These are phyloP conservation scores for Starmerella scarabaei DNA, from an alignment of 805 yeast species.

Conservation along the genomic window DNA sequence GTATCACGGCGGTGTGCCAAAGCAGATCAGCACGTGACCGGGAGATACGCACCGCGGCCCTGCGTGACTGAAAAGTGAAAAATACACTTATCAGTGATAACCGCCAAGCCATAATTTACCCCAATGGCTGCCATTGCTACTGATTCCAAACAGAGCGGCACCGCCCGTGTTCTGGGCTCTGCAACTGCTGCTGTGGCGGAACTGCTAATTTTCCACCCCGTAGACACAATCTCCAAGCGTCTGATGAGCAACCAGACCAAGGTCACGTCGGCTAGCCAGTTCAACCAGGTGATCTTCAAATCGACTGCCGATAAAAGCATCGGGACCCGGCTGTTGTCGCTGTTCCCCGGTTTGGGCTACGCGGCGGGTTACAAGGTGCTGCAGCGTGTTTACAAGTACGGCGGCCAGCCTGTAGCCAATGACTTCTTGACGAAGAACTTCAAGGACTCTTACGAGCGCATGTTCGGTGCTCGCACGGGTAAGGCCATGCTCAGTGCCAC, in stretches of 20 bases:
- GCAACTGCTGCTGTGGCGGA: slow-evolving; percentile 97
- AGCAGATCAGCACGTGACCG: no score
- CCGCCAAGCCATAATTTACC: no score
- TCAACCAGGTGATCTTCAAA: slow-evolving; percentile 78
- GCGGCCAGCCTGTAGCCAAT: slow-evolving; percentile 98
- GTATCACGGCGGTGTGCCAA: no score
- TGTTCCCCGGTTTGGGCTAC: slow-evolving; percentile 96
- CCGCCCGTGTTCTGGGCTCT: slow-evolving; percentile 89
- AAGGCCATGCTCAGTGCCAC: slow-evolving; percentile 95
- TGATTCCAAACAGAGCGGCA: slow-evolving; percentile 72
- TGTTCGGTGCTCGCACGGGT: slow-evolving; percentile 88
- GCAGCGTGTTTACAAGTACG: slow-evolving; percentile 96
- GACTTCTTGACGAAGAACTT: slow-evolving; percentile 73
- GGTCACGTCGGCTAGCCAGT: slow-evolving; percentile 47
- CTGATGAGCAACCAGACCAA: slow-evolving; percentile 78
- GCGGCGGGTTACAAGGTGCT: slow-evolving; percentile 94
- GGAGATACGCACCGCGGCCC: no score
- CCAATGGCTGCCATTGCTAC: slow-evolving; percentile 24
- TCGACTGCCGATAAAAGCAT: slow-evolving; percentile 63
- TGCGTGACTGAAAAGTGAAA: no score
- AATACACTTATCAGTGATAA: no score
- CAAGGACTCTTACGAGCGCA: slow-evolving; percentile 52
- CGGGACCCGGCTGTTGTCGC: slow-evolving; percentile 58
- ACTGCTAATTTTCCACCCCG: slow-evolving; percentile 92
- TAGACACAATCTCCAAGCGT: slow-evolving; percentile 94